These are phyloP conservation scores for Fonsecaea erecta DNA, from an alignment of 2,329 filamentous ascomycete genomes.

Conservation along the genomic window DNA sequence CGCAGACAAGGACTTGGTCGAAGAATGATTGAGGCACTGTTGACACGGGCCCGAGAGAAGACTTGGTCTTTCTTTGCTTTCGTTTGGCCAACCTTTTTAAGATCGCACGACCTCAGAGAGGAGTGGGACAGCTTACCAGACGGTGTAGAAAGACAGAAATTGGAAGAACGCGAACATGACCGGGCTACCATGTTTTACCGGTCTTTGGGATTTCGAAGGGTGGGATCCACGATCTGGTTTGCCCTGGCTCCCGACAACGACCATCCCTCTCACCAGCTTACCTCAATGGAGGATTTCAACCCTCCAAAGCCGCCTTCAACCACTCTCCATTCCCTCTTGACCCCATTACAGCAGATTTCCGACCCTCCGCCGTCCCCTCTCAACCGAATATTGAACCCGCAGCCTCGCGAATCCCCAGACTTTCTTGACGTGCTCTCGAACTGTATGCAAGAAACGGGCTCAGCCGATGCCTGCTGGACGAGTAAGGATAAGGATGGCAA, in stretches of 20 bases:
- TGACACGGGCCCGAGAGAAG: constrained; percentile 38
- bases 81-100: constrained; percentile 34
- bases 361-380: constrained; percentile 9
- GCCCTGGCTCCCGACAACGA: constrained; percentile 38
- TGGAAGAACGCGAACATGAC: constrained; percentile 28
- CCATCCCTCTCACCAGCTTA: constrained; percentile 38
- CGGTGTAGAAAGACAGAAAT: constrained; percentile 25
- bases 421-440: constrained; percentile 21
- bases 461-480: constrained; percentile 25
- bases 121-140: constrained; percentile 22
- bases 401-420: constrained; percentile 16
- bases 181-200: constrained; percentile 38
- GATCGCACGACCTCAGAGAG: constrained; percentile 33
- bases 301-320: constrained; percentile 26
- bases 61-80: constrained; percentile 39
- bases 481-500: constrained; percentile 32
- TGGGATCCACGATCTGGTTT: constrained; percentile 43
- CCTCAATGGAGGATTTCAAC: constrained; percentile 36
- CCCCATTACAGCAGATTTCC: constrained; percentile 26
- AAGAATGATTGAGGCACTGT: constrained; percentile 40
- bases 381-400: constrained; percentile 11
- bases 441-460: constrained; percentile 21
- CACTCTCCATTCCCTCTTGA: constrained; percentile 20
- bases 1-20: constrained; percentile 43
- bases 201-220: constrained; percentile 42